Evolutionary conservation across 106 monocot genomes (phyloP), one percentile per base, ranked within the genome.

Genomic region (Dendrobium nobile): DNA sequence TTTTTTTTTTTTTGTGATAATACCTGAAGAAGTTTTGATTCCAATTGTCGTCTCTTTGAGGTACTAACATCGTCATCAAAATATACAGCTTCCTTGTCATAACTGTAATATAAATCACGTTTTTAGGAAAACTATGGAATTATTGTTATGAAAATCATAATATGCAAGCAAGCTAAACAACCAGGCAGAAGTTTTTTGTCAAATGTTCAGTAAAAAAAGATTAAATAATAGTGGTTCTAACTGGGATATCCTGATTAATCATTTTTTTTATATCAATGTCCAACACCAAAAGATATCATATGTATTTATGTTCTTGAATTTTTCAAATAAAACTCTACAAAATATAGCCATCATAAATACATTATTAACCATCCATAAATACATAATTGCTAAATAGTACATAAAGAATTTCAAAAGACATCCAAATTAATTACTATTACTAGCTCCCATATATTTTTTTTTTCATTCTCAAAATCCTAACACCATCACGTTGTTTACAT

Each of bases 31-130:
- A 94, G 84, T 80, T 92, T 94, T 77, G 92, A 84, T 85, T 94
- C 89, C 47, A 98, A 84, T 58, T 94, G 87, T 42, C 89, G 85
- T 72, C 88, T 86, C 84, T 98, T 98, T 67, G 92, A 80, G 72
- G 48, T 86, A 84, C 89, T 91, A n/a, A 98, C 97, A 82, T 85
- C 86, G 75, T 98, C 97, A 83, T 98, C 97, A 91, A 98, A 98
- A 84, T 88, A 98, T 40, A 87, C 64, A 67, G 91, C 86, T 81
- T 98, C 94, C 84, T 76, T 80, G 44, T 94, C 94, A 86, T 94
- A 98, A 2, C 97, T 98, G 81, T 78, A 86, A 65, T 20, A 84
- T 17, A 59, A 75, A 65, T 41, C 4, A 44, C 37, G 7, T 73
- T 54, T 13, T 24, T 45, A 68, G 37, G 7, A 17, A 4, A 17